These are phyloP conservation scores for Beauveria sp. DNA, from an alignment of 2,329 filamentous ascomycete species.

Conservation along the genomic window DNA sequence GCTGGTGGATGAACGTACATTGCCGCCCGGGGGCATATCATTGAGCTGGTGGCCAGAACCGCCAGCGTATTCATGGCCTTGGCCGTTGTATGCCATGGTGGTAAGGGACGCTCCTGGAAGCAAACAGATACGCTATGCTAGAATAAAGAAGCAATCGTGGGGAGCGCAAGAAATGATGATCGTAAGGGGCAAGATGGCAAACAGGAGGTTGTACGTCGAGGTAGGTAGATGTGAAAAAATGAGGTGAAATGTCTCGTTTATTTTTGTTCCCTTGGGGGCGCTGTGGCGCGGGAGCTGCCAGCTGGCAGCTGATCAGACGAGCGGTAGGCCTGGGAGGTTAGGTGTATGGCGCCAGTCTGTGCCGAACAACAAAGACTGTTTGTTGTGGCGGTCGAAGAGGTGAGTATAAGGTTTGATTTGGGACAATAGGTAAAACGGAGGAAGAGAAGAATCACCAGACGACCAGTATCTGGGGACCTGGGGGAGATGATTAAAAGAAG, in stretches of 20 bases:
- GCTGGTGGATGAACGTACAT: slow-evolving; percentile 40
- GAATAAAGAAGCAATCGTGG: background rate
- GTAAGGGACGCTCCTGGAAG: slow-evolving; percentile 14
- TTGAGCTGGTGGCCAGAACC: slow-evolving; percentile 51
- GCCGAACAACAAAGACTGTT: background rate
- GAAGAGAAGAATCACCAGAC: slow-evolving; percentile 8
- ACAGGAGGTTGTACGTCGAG: background rate
- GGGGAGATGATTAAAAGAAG: slow-evolving; percentile 2
- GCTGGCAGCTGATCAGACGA: background rate
- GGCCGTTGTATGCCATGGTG: slow-evolving; percentile 54
- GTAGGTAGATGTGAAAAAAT: background rate
- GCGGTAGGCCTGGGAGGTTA: background rate
- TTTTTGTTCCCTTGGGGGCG: background rate
- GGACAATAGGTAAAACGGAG: slow-evolving; percentile 3
- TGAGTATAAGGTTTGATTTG: background rate
- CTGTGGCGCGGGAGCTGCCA: background rate
- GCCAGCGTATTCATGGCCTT: slow-evolving; percentile 50
- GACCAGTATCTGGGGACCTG: background rate
- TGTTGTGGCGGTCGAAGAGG: background rate
- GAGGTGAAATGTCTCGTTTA: background rate
- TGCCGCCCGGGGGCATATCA: slow-evolving; percentile 53
- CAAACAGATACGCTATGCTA: background rate
- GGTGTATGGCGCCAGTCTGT: slow-evolving; percentile 1
- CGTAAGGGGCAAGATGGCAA: background rate
- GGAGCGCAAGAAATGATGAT: background rate